Evolutionary conservation across 129 eudicot species (phyloP).

Genomic region (Glebionis coronaria): DNA sequence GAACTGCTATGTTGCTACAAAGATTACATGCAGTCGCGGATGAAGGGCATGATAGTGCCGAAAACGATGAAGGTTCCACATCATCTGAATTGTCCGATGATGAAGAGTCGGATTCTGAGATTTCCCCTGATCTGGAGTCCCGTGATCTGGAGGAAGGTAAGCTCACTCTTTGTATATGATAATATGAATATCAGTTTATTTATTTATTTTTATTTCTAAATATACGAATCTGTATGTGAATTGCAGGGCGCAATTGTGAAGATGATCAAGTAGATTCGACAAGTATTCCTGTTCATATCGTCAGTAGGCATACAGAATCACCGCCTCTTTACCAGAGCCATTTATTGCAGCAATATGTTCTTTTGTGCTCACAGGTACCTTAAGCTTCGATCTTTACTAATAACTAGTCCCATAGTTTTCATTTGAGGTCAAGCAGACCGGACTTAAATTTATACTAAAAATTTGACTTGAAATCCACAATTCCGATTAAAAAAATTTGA

Average conservation of each 20-base stretch:
- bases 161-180: neutral
- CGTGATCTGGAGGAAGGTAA: constrained; percentile 42
- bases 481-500: constrained; percentile 4
- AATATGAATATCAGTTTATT: neutral
- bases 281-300: constrained; percentile 30
- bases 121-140: constrained; percentile 12
- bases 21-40: constrained; percentile 36
- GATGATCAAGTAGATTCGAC: constrained; percentile 28
- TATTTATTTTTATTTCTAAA: neutral
- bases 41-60: constrained; percentile 18
- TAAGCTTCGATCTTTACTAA: neutral
- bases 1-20: constrained; percentile 66
- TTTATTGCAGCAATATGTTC: constrained; percentile 84
- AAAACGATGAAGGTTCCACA: constrained; percentile 33
- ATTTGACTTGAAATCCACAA: constrained; percentile 1
- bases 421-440: constrained; percentile 3
- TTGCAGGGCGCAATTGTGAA: constrained; percentile 43
- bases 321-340: constrained; percentile 61
- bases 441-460: neutral
- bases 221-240: neutral
- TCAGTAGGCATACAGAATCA: constrained; percentile 29
- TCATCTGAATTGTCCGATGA: constrained; percentile 41
- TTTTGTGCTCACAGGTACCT: constrained; percentile 83
- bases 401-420: neutral
- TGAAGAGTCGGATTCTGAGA: constrained; percentile 10